Percentiles rank a stretch among this genome's conserved stretches.
phyloP scores from a whole-genome alignment of 176 grass and related monocot genomes.

The Dendrocalamus sinicus region DNA sequence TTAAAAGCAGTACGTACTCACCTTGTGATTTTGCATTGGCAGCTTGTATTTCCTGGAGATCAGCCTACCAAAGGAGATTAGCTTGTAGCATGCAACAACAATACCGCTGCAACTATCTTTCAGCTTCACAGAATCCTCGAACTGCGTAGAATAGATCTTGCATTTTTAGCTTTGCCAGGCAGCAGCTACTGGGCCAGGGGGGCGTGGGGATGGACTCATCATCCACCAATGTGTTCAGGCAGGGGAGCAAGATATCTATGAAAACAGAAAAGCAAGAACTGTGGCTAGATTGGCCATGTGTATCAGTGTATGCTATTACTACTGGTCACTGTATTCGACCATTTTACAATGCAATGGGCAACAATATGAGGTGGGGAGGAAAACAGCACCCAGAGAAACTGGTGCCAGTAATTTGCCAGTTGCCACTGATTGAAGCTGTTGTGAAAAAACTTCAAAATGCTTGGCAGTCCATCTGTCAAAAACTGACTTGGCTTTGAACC shows the following conservation, averaged over 20 bases:
- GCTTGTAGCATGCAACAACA: slow-evolving; percentile 36
- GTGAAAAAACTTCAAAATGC: neutral
- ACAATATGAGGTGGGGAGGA: neutral
- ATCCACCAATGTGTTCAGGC: neutral
- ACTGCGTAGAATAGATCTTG: neutral
- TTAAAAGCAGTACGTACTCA: slow-evolving; percentile 12
- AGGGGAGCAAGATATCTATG: slow-evolving; percentile 22
- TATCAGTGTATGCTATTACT: slow-evolving; percentile 16
- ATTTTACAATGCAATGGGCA: slow-evolving; percentile 2
- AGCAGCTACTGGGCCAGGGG: neutral
- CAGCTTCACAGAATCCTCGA: neutral
- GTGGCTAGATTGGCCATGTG: slow-evolving; percentile 29
- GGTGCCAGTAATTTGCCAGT: neutral
- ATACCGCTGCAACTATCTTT: neutral
- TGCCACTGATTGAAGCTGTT: neutral
- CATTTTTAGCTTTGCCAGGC: slow-evolving; percentile 16
- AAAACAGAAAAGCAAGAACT: slow-evolving; percentile 27
- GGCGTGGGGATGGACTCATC: neutral
- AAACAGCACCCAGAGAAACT: neutral
- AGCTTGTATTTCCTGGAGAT: slow-evolving; percentile 96
- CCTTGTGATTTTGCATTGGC: slow-evolving; percentile 38
- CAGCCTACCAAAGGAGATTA: slow-evolving; percentile 87
- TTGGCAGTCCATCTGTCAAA: neutral
- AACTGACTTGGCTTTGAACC: neutral
- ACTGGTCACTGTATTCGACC: slow-evolving; percentile 2